These are phyloP conservation scores for Xylaria sp. DNA, from an alignment of 2,329 filamentous ascomycete species.

Conservation along the genomic window DNA sequence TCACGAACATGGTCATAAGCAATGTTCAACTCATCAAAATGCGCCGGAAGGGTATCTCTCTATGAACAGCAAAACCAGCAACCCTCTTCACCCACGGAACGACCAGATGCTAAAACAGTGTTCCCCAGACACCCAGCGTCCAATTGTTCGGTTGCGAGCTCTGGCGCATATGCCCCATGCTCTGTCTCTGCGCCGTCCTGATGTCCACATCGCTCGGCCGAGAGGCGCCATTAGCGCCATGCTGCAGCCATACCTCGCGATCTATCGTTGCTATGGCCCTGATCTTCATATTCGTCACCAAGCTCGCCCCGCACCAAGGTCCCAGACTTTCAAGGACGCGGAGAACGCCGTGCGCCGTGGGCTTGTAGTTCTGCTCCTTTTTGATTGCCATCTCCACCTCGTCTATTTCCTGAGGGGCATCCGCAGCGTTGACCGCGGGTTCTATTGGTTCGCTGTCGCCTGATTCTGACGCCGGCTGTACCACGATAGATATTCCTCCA, in stretches of 20 bases:
- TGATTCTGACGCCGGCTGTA: slow-evolving; percentile 17
- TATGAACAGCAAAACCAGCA: slow-evolving; percentile 9
- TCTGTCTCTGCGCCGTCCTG: slow-evolving; percentile 54
- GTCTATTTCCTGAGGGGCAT: slow-evolving; percentile 47
- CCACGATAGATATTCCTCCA: slow-evolving; percentile 20
- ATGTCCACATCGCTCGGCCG: slow-evolving; percentile 54
- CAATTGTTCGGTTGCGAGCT: slow-evolving; percentile 44
- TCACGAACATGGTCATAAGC: background rate
- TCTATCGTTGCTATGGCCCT: slow-evolving; percentile 66
- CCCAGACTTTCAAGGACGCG: slow-evolving; percentile 65
- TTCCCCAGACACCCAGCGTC: slow-evolving; percentile 59
- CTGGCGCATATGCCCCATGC: slow-evolving; percentile 51
- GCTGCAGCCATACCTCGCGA: slow-evolving; percentile 63
- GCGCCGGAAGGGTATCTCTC: slow-evolving; percentile 14
- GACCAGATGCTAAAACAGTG: slow-evolving; percentile 34
- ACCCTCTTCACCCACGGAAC: background rate
- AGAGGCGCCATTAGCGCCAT: slow-evolving; percentile 59
- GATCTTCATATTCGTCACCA: slow-evolving; percentile 63
- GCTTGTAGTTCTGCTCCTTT: slow-evolving; percentile 38
- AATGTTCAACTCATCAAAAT: slow-evolving; percentile 4
- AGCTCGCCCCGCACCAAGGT: slow-evolving; percentile 67
- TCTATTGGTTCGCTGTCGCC: slow-evolving; percentile 30
- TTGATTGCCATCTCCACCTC: slow-evolving; percentile 54
- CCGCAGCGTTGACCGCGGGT: slow-evolving; percentile 37
- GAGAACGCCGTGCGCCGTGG: slow-evolving; percentile 50